Evolutionary conservation across 768 basidiomycete species (phyloP).

Genomic region (Lactarius hatsudake): DNA sequence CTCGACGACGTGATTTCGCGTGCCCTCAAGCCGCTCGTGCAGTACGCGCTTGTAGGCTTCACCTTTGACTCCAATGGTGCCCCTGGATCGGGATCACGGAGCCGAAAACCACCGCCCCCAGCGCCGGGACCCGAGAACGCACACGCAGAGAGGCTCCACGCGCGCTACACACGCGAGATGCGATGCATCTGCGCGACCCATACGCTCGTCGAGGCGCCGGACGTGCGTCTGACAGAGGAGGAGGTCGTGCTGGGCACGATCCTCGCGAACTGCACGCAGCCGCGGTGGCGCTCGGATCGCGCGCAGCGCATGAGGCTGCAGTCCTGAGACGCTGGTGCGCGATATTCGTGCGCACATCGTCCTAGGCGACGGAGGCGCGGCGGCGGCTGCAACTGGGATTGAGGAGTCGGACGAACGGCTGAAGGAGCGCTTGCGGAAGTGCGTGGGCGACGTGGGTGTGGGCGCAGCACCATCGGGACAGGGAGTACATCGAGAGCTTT

Average conservation of each 20-base stretch:
- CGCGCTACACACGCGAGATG: constrained; percentile 60
- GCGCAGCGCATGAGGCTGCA: constrained; percentile 64
- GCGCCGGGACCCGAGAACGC: not conserved
- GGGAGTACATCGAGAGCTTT: constrained; percentile 52
- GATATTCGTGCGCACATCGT: constrained; percentile 45
- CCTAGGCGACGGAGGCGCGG: not conserved
- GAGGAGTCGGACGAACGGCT: constrained; percentile 33
- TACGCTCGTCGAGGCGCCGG: constrained; percentile 55
- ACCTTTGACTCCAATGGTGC: too few species aligned
- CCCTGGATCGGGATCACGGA: not conserved
- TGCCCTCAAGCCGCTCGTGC: constrained; percentile 16
- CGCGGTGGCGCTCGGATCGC: constrained; percentile 55
- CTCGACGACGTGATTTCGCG: constrained; percentile 18
- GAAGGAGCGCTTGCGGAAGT: constrained; percentile 42
- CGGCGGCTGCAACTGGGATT: not conserved
- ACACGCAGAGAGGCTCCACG: constrained; percentile 38
- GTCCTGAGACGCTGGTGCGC: constrained; percentile 48
- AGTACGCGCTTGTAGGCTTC: not conserved
- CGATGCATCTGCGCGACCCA: constrained; percentile 67
- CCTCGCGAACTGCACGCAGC: constrained; percentile 63
- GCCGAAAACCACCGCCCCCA: too few species aligned
- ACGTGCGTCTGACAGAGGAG: constrained; percentile 58
- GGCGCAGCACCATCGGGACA: constrained; percentile 39
- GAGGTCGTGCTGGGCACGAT: constrained; percentile 80
- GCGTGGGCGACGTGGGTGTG: constrained; percentile 69